Evolutionary conservation across 352 stramenopile genomes (phyloP).

Genomic region (Phytophthora ramorum): DNA sequence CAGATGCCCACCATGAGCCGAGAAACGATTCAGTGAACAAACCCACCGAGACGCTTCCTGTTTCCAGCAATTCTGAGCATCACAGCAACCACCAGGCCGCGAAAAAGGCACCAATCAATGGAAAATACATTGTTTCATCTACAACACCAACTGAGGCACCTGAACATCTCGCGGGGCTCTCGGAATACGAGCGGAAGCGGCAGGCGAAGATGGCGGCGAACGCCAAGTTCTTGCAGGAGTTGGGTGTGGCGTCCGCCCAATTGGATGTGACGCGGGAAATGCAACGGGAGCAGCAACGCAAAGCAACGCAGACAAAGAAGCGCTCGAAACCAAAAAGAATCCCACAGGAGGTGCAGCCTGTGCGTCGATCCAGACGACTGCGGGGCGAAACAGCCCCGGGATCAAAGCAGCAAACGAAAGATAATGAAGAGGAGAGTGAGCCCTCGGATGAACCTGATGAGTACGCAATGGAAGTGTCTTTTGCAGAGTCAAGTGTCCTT

Average conservation of each 20-base stretch:
- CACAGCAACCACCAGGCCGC: slow-evolving; percentile 5
- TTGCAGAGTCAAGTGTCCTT: slow-evolving; percentile 42
- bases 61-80: neutral
- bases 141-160: neutral
- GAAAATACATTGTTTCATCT: neutral
- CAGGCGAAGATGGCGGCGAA: slow-evolving; percentile 49
- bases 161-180: slow-evolving; percentile 19
- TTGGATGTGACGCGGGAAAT: slow-evolving; percentile 28
- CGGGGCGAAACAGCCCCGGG: slow-evolving; percentile 28
- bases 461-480: slow-evolving; percentile 28
- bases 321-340: slow-evolving; percentile 11
- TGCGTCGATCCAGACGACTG: slow-evolving; percentile 46
- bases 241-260: slow-evolving; percentile 45
- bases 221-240: slow-evolving; percentile 47
- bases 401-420: neutral
- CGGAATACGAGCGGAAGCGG: slow-evolving; percentile 58
- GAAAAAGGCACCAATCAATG: neutral
- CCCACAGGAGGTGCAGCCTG: slow-evolving; percentile 11
- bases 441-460: slow-evolving; percentile 10
- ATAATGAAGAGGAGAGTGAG: neutral
- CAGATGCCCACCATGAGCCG: neutral
- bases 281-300: slow-evolving; percentile 1
- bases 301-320: slow-evolving; percentile 3
- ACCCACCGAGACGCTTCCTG: neutral
- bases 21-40: neutral